Percentiles rank a stretch among this genome's conserved stretches.
Evolutionary conservation across 768 basidiomycete species (phyloP).

Genomic region (Leccinum arenicola): DNA sequence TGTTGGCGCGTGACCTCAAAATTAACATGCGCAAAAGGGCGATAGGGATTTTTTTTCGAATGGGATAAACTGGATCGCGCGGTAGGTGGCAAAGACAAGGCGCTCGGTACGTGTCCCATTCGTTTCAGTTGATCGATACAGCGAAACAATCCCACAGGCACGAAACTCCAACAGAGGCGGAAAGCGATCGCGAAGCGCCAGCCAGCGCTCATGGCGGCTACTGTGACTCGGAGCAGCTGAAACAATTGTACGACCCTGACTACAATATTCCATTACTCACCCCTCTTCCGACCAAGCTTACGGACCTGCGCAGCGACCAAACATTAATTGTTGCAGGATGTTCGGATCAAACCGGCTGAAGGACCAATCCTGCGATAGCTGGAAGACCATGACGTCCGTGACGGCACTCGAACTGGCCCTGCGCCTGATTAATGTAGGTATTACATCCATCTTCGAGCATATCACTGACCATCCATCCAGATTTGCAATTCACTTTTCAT

Average conservation of each 20-base stretch:
- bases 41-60: constrained; percentile 25
- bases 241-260: neutral
- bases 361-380: neutral
- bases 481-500: neutral
- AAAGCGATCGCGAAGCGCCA: too few species aligned
- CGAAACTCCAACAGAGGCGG: too few species aligned
- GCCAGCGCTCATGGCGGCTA: neutral
- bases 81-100: constrained; percentile 15
- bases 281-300: neutral
- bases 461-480: neutral
- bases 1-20: constrained; percentile 19
- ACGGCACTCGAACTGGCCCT: neutral
- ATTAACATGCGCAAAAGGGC: constrained; percentile 25
- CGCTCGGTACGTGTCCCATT: constrained; percentile 24
- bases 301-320: neutral
- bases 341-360: neutral
- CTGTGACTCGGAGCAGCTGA: neutral
- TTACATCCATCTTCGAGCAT: neutral
- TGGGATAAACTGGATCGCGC: constrained; percentile 28
- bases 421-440: neutral
- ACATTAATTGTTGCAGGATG: neutral
- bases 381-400: neutral
- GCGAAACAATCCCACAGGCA: neutral
- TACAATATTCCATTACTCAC: neutral
- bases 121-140: neutral